Base-by-base conservation (phyloP, 805 yeast species). In the Ascoidea asiatica region DNA sequence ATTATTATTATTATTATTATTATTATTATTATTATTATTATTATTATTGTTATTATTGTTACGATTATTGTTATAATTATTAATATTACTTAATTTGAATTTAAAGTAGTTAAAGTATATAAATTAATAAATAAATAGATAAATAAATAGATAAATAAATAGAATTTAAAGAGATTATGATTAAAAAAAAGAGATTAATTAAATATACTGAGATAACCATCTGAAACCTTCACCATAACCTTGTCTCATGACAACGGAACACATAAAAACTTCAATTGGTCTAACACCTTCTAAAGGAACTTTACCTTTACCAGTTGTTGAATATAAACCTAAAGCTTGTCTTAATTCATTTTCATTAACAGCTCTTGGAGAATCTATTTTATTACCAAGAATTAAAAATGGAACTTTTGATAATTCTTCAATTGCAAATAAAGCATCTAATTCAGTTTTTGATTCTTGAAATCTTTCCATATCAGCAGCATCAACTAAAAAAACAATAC, bases 191-290 rank as follows among this genome's bases (percentile, higher is more conserved):
- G n/a, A n/a, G n/a, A n/a, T n/a, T n/a, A 39, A 17, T 60, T 74
- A 90, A 56, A 90, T 90, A 67, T 84, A 90, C 69, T 92, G 95
- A 50, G 96, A 87, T 60, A 92, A 77, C 97, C 97, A 92, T 75
- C 87, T 84, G 77, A 92, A 88, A 51, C 95, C 98, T 57, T 92
- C 97, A 49, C 95, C 95, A 65, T 92, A 92, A 57, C 98, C 99
- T 65, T 86, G 89, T 75, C 97, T 86, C 95, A 89, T 84, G 46
- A 89, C 96, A 52, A 92, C 95, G 21, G 96, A 87, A 66, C 95
- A 90, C 97, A 92, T 92, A 66, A 78, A 92, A 40, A 92, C 78
- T 69, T 92, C 99, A 46, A 90, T 79, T 43, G 99, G 97, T 70
- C 98, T 82, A 52, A 75, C 75, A 49, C 72, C 77, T 49, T 79